phyloP scores from a whole-genome alignment of 2,329 filamentous ascomycete genomes.

The Epicoccum sorghinum region DNA sequence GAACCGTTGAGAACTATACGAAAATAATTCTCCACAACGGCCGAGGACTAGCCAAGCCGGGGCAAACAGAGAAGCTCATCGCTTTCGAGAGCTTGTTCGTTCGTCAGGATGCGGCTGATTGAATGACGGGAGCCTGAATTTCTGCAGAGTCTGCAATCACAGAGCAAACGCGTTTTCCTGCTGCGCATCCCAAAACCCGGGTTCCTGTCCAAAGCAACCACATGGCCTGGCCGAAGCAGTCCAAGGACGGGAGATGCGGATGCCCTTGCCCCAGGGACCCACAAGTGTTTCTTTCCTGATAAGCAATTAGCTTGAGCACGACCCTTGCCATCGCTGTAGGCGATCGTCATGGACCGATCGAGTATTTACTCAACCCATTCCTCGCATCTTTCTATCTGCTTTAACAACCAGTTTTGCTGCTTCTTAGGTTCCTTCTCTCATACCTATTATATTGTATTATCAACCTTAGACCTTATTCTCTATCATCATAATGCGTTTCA shows the following conservation, averaged over 20 bases:
- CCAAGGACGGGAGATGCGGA: slow-evolving; percentile 18
- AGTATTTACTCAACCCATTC: slow-evolving; percentile 21
- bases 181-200: not conserved
- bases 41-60: slow-evolving; percentile 21
- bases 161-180: not conserved
- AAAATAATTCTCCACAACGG: slow-evolving; percentile 21
- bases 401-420: not conserved
- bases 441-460: slow-evolving; percentile 1
- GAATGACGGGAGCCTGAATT: not conserved
- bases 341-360: slow-evolving; percentile 28
- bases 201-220: slow-evolving; percentile 2
- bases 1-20: slow-evolving; percentile 24
- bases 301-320: slow-evolving; percentile 24
- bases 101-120: not conserved
- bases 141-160: not conserved
- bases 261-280: slow-evolving; percentile 16
- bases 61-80: slow-evolving; percentile 11
- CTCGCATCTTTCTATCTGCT: slow-evolving; percentile 2
- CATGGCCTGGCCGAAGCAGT: slow-evolving; percentile 12
- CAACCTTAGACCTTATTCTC: slow-evolving; percentile 2
- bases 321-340: slow-evolving; percentile 18
- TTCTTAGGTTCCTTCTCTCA: not conserved
- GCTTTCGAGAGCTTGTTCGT: slow-evolving; percentile 14
- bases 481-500: slow-evolving; percentile 41
- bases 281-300: slow-evolving; percentile 20